phyloP scores from a whole-genome alignment of 2,329 filamentous ascomycete species.

The Aspergillus sclerotialis region DNA sequence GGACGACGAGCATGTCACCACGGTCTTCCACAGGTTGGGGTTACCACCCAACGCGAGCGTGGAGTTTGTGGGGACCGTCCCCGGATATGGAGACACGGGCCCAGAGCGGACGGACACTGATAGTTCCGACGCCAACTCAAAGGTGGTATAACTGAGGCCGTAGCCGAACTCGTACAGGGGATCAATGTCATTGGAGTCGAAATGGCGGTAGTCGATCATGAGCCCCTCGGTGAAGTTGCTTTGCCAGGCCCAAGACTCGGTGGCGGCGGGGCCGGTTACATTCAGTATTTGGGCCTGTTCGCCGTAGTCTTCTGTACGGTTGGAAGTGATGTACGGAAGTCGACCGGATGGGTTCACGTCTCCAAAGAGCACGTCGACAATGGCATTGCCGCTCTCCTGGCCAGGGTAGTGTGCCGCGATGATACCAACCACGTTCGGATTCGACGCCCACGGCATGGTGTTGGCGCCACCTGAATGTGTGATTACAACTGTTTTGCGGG shows the following conservation, averaged over 20 bases:
- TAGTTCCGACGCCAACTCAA: slow-evolving; percentile 4
- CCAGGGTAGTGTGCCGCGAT: slow-evolving; percentile 76
- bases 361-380: slow-evolving; percentile 79
- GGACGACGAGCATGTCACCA: slow-evolving; percentile 43
- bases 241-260: slow-evolving; percentile 6
- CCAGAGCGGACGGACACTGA: slow-evolving; percentile 1
- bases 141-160: slow-evolving; percentile 22
- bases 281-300: slow-evolving; percentile 4
- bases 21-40: slow-evolving; percentile 45
- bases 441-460: slow-evolving; percentile 57
- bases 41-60: slow-evolving; percentile 48
- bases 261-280: too few species aligned
- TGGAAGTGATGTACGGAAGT: slow-evolving; percentile 54
- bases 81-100: slow-evolving; percentile 6
- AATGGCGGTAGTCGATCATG: slow-evolving; percentile 49
- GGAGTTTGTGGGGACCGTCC: too few species aligned
- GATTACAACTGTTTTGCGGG: slow-evolving; percentile 80
- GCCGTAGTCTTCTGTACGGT: slow-evolving; percentile 50
- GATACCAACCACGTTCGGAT: slow-evolving; percentile 75
- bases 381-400: slow-evolving; percentile 72
- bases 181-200: slow-evolving; percentile 35
- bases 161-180: slow-evolving; percentile 32
- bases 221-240: slow-evolving; percentile 44
- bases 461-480: slow-evolving; percentile 72
- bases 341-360: slow-evolving; percentile 64